Evolutionary conservation across 352 stramenopile genomes (phyloP).

Genomic region (Phytophthora pluvialis): DNA sequence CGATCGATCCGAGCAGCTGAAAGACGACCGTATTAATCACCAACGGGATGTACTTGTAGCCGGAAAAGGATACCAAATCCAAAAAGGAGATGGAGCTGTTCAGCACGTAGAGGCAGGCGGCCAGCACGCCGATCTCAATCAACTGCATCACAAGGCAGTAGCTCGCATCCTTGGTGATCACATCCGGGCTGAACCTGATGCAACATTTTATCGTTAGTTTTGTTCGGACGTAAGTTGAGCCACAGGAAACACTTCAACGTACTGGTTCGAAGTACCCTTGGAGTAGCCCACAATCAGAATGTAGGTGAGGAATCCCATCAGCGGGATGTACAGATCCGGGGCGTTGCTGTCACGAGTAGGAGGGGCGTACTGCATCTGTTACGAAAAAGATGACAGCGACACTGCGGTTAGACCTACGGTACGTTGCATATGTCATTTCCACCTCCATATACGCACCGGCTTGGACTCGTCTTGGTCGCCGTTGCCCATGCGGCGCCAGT

Average conservation of each 20-base stretch:
- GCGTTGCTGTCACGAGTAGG: slow-evolving; percentile 97
- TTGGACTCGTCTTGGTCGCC: slow-evolving; percentile 72
- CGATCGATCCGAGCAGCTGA: slow-evolving; percentile 77
- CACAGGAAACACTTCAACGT: slow-evolving; percentile 27
- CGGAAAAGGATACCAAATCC: slow-evolving; percentile 97
- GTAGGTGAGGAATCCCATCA: slow-evolving; percentile 99
- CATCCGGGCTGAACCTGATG: slow-evolving; percentile 95
- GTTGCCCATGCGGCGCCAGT: slow-evolving; percentile 82
- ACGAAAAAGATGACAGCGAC: not conserved
- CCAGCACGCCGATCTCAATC: slow-evolving; percentile 93
- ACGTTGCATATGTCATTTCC: not conserved
- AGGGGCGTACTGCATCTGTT: slow-evolving; percentile 85
- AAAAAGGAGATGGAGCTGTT: slow-evolving; percentile 93
- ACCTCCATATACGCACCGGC: slow-evolving; percentile 35
- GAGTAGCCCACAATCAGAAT: slow-evolving; percentile 97
- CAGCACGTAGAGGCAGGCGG: slow-evolving; percentile 95
- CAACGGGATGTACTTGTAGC: slow-evolving; percentile 99
- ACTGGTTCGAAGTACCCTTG: slow-evolving; percentile 94
- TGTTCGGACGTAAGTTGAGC: not conserved
- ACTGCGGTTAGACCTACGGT: not conserved
- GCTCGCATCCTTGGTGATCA: slow-evolving; percentile 94
- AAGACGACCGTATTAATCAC: slow-evolving; percentile 94
- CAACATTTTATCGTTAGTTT: slow-evolving; percentile 8
- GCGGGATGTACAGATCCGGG: slow-evolving; percentile 98
- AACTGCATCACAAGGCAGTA: slow-evolving; percentile 92